These are phyloP conservation scores for Neodidymelliopsis sp. DNA, from an alignment of 2,329 filamentous ascomycete genomes.

Conservation along the genomic window DNA sequence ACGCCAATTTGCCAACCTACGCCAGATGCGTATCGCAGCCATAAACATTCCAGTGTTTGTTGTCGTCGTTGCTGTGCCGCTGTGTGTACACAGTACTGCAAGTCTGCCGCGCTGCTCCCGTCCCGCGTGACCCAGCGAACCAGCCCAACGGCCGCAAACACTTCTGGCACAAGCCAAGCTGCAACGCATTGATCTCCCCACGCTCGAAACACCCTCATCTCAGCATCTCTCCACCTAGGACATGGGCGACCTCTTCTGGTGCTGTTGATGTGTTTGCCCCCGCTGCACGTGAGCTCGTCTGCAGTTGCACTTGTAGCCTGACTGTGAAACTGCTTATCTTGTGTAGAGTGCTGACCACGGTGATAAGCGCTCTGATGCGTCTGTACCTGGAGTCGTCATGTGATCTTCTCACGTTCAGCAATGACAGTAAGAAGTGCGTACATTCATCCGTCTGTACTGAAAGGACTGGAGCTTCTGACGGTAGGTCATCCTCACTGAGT, in stretches of 20 bases:
- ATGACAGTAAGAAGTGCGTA: no score
- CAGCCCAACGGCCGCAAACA: slow-evolving; percentile 26
- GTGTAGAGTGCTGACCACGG: slow-evolving; percentile 33
- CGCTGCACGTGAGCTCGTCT: slow-evolving; percentile 15
- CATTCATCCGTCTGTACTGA: no score
- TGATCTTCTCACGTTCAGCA: no score
- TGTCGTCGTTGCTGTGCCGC: slow-evolving; percentile 5
- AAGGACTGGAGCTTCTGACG: no score
- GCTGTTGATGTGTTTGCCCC: not conserved
- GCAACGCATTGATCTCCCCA: slow-evolving; percentile 33
- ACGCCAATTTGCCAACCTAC: slow-evolving; percentile 3
- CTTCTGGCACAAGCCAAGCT: slow-evolving; percentile 33
- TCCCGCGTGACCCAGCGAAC: no score
- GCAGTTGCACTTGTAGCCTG: slow-evolving; percentile 9
- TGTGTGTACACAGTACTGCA: no score
- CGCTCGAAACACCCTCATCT: slow-evolving; percentile 35
- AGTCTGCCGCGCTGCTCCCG: no score
- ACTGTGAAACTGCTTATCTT: slow-evolving; percentile 28
- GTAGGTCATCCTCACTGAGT: no score
- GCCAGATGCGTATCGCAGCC: not conserved
- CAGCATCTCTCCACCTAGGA: slow-evolving; percentile 24
- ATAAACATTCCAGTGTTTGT: slow-evolving; percentile 11
- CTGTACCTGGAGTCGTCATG: no score
- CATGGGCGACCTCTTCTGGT: slow-evolving; percentile 15
- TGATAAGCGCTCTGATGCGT: slow-evolving; percentile 24